Conservation (phyloP, 306 rosid species). For the Fragaria ananassa region DNA sequence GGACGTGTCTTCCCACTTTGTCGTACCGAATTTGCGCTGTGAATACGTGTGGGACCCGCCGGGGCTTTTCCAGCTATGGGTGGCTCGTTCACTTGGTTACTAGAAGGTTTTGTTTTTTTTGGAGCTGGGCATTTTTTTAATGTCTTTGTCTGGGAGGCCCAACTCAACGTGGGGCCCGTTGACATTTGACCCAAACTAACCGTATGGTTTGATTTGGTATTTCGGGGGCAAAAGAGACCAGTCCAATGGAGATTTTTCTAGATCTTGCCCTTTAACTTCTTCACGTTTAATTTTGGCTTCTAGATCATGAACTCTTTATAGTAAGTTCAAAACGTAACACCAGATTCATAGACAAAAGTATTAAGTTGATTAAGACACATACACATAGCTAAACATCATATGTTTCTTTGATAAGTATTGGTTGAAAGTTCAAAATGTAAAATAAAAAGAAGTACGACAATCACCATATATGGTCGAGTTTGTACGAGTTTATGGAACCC, state of each 20-base stretch:
- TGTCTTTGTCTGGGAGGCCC: neutral
- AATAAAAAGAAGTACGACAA: too few relatives aligned
- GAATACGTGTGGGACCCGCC: slow-evolving; percentile 38
- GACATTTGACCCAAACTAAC: neutral
- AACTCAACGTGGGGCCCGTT: neutral
- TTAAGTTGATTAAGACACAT: too few relatives aligned
- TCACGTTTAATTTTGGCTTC: neutral
- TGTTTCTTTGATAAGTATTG: too few relatives aligned
- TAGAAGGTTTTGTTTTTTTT: neutral
- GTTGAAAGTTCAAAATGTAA: too few relatives aligned
- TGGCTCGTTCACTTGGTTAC: neutral
- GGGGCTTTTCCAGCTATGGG: slow-evolving; percentile 5
- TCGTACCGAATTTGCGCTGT: slow-evolving; percentile 22
- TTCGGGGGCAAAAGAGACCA: neutral
- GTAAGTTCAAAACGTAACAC: neutral
- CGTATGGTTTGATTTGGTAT: neutral
- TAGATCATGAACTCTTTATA: neutral
- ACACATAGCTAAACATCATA: too few relatives aligned
- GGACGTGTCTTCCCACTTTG: slow-evolving; percentile 2
- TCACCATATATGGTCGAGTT: too few relatives aligned
- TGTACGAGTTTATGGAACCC: too few relatives aligned
- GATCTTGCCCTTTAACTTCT: neutral
- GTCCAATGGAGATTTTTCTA: neutral
- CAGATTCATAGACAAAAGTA: too few relatives aligned
- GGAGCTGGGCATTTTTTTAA: neutral